A percentile compares a stretch with the other conserved stretches of the same genome.
phyloP scores from a whole-genome alignment of 257 asterid genomes.

The Paraleonurus japonicus region DNA sequence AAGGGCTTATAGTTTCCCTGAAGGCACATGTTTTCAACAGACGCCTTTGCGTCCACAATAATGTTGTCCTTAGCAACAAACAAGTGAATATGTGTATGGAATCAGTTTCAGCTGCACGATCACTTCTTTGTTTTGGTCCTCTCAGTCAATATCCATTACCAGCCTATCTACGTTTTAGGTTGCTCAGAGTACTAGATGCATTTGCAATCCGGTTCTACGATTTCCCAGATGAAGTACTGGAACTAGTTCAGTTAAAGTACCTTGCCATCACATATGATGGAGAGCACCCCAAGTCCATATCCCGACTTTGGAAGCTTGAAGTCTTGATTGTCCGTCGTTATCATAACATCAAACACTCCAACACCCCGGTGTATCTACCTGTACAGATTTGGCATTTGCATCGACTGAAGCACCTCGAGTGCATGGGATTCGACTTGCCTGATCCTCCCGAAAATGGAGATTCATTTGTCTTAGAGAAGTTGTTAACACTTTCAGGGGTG shows the following conservation, averaged over 20 bases:
- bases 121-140: slow-evolving; percentile 9
- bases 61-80: background rate
- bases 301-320: slow-evolving; percentile 16
- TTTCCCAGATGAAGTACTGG: background rate
- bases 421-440: slow-evolving; percentile 12
- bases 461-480: background rate
- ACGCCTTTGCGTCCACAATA: slow-evolving; percentile 12
- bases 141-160: background rate
- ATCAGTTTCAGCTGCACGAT: background rate
- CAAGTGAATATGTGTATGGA: background rate
- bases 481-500: slow-evolving; percentile 12
- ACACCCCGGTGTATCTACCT: background rate
- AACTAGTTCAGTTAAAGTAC: slow-evolving; percentile 21
- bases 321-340: slow-evolving; percentile 3
- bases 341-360: background rate
- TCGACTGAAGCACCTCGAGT: slow-evolving; percentile 20
- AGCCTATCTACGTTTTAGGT: background rate
- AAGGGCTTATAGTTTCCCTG: background rate
- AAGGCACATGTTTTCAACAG: background rate
- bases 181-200: slow-evolving; percentile 20
- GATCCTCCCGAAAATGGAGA: slow-evolving; percentile 8
- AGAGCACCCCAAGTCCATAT: slow-evolving; percentile 1
- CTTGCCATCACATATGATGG: slow-evolving; percentile 14
- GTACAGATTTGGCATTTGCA: slow-evolving; percentile 17
- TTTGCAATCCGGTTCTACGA: background rate